Conservation (phyloP, 2,329 filamentous ascomycete species). For the Xylaria sp. region DNA sequence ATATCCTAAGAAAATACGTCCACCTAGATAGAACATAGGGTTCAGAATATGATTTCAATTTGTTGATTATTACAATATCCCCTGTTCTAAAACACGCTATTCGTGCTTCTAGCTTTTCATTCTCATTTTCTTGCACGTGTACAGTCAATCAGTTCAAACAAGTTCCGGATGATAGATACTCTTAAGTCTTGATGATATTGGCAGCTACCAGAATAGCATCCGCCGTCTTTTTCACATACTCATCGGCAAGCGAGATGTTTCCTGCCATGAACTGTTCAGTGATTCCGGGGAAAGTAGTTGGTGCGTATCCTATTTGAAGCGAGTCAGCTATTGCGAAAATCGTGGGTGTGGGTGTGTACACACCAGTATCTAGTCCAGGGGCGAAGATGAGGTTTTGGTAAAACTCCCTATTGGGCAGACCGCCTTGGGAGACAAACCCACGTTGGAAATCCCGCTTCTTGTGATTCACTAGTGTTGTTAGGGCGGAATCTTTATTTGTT, state of each 20-base stretch:
- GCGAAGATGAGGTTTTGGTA: conserved; percentile 60
- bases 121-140: not conserved
- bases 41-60: not conserved
- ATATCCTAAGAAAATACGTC: not conserved
- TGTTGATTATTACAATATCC: not conserved
- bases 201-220: conserved; percentile 44
- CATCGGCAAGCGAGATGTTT: conserved; percentile 42
- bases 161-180: not conserved
- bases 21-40: not conserved
- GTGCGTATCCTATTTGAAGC: conserved; percentile 43
- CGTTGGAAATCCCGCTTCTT: conserved; percentile 61
- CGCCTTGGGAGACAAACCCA: conserved; percentile 59
- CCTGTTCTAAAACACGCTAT: not conserved
- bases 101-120: not conserved
- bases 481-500: conserved; percentile 42
- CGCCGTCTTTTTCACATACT: conserved; percentile 46
- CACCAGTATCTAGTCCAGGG: conserved; percentile 60
- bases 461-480: conserved; percentile 55
- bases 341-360: conserved; percentile 13
- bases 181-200: conserved; percentile 43
- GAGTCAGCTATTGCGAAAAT: not conserved
- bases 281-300: conserved; percentile 48
- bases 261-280: conserved; percentile 44
- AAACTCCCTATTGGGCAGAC: conserved; percentile 57
- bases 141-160: too few relatives aligned